Evolutionary conservation across 208 protist genomes (phyloP), one percentile per base, ranked within the genome.

Genomic region (Trypanosoma melophagium): DNA sequence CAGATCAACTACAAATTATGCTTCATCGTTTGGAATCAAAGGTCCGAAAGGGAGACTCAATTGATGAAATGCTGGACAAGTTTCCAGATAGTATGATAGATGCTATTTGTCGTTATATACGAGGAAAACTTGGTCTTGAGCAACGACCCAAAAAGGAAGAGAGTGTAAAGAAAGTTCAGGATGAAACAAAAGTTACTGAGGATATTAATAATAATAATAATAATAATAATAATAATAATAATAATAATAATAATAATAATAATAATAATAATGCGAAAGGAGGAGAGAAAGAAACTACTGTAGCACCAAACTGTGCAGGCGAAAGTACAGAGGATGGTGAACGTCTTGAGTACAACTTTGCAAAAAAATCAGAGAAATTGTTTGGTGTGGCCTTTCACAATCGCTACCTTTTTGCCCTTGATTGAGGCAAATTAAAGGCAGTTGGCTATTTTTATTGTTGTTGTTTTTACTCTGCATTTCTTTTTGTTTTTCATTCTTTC

Each of bases 381-480:
- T 92, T 97, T 59, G 92, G 92, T 5, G 81, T 97, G 14, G 75
- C 80, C 13, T 87, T 97, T 67, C 82, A 93, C 57, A 97, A 97
- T 71, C 87, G 92, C 8, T 97, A 95, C 68, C 70, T 97, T 17
- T 97, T 97, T 69, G 81, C 88, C 42, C 65, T 97, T 7, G 92
- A 97, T 63, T 72, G 54, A 72, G 16, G 24, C 13, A 41, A 64
- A 69, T 22, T 63, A 64, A 42, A 65, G 44, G 28, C 2, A 24
- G 47, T 12, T 28, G 19, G 31, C 1, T 44, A 12, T 51, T 25
- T 55, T 45, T 21, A 56, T 69, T 69, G 8, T 47, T 47, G 42
- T 47, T n/a, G 52, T 42, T 35, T 35, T 35, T 55, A 16, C 16
- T 47, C 9, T 17, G 2, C 10, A n/a, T 47, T 47, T 47, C 13